Evolutionary conservation across 2,329 filamentous ascomycete genomes (phyloP).

Genomic region (Hirsutella thompsonii): DNA sequence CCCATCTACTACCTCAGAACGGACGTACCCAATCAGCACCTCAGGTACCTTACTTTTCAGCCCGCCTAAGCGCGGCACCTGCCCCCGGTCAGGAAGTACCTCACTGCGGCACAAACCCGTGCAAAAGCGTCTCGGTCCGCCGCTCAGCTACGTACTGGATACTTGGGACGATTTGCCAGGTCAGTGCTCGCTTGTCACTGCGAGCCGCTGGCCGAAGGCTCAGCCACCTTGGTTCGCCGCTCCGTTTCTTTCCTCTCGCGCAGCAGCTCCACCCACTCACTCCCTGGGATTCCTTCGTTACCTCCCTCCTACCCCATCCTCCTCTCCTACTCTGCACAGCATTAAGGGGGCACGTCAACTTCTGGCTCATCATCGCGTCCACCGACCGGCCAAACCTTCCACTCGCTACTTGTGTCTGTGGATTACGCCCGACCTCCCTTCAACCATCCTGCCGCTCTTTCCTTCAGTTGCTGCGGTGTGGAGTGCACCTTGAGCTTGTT

Average conservation of each 20-base stretch:
- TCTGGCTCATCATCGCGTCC: not conserved
- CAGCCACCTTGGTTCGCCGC: conserved; percentile 1
- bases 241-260: not conserved
- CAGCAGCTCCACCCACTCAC: conserved; percentile 1
- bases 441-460: not conserved
- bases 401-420: not conserved
- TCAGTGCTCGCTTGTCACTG: not conserved
- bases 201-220: not conserved
- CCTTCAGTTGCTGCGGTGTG: not conserved
- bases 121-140: no score
- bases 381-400: not conserved
- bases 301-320: not conserved
- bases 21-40: no score
- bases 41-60: no score
- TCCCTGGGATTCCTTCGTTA: not conserved
- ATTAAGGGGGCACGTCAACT: not conserved
- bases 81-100: no score
- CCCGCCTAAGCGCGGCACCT: no score
- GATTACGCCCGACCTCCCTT: not conserved
- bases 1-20: no score
- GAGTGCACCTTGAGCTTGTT: not conserved
- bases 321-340: not conserved
- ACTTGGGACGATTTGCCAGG: not conserved
- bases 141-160: no score
- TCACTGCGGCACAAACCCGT: no score